Conservation (phyloP, 176 grass and related monocot species). For the Musa schizocarpa region DNA sequence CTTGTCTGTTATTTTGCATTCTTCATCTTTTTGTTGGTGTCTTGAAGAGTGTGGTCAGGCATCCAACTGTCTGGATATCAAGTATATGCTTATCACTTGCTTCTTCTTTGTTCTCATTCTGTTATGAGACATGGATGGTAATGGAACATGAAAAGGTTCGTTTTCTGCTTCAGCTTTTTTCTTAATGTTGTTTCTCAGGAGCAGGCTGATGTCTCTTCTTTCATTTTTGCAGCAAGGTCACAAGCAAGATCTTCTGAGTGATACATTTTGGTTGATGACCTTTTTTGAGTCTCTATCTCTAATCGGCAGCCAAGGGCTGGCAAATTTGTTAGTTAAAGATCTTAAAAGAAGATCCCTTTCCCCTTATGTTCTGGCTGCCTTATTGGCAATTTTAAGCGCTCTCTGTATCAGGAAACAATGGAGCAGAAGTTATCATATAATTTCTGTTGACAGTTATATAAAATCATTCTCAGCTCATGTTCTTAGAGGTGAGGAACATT, state of each 20-base stretch:
- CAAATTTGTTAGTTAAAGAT: constrained; percentile 48
- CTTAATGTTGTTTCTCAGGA: background rate
- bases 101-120: constrained; percentile 83
- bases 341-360: constrained; percentile 32
- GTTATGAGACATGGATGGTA: constrained; percentile 82
- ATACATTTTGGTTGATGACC: constrained; percentile 83
- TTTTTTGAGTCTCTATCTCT: constrained; percentile 84
- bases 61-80: constrained; percentile 60
- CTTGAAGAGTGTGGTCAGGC: constrained; percentile 44
- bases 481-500: constrained; percentile 62
- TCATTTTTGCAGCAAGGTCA: constrained; percentile 77
- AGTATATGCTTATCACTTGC: constrained; percentile 57
- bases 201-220: constrained; percentile 20
- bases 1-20: constrained; percentile 59
- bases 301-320: constrained; percentile 68
- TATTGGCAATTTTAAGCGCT: constrained; percentile 52
- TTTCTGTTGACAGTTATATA: constrained; percentile 64
- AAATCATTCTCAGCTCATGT: constrained; percentile 92
- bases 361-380: constrained; percentile 46
- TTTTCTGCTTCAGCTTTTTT: constrained; percentile 10
- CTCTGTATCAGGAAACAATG: constrained; percentile 71
- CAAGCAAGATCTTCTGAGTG: constrained; percentile 64
- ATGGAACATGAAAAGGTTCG: constrained; percentile 83
- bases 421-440: constrained; percentile 47
- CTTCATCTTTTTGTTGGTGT: constrained; percentile 58